A percentile compares a stretch with the other conserved stretches of the same genome.
phyloP scores from a whole-genome alignment of 2,329 filamentous ascomycete species.

The Aspergillus sp. region DNA sequence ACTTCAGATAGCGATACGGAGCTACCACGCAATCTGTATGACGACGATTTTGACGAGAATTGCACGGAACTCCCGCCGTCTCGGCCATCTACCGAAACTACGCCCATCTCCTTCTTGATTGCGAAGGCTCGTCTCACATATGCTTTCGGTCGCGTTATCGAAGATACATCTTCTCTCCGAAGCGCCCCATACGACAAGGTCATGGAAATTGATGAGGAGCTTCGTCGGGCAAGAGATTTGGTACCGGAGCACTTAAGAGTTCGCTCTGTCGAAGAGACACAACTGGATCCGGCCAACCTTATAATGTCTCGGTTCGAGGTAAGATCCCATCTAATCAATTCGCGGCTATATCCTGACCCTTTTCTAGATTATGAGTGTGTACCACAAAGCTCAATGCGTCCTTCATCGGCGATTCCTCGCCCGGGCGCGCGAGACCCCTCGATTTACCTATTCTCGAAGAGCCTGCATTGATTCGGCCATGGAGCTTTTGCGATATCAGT shows the following conservation, averaged over 20 bases:
- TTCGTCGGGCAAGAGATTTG: conserved; percentile 58
- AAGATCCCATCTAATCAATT: conserved; percentile 10
- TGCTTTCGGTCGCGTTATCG: conserved; percentile 45
- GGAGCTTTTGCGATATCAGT: conserved; percentile 74
- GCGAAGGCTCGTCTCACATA: conserved; percentile 42
- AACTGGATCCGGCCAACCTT: conserved; percentile 63
- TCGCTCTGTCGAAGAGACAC: conserved; percentile 69
- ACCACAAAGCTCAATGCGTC: conserved; percentile 83
- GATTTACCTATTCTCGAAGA: conserved; percentile 79
- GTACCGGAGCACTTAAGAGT: conserved; percentile 79
- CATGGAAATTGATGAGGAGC: conserved; percentile 58
- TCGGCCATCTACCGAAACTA: conserved; percentile 59
- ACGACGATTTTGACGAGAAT: conserved; percentile 63
- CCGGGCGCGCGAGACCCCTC: conserved; percentile 71
- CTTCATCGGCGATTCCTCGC: conserved; percentile 84
- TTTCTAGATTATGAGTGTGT: conserved; percentile 67
- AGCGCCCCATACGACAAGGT: conserved; percentile 57
- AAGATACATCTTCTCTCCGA: conserved; percentile 40
- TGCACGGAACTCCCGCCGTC: conserved; percentile 54
- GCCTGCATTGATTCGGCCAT: conserved; percentile 84
- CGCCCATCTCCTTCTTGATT: conserved; percentile 51
- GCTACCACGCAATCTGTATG: conserved; percentile 60
- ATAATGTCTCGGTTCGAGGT: conserved; percentile 78
- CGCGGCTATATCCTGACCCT: conserved; percentile 9
- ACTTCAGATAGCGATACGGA: conserved; percentile 62